These are phyloP conservation scores for Aspergillus funiculosus DNA, from an alignment of 495 filamentous ascomycete genomes.

Conservation along the genomic window DNA sequence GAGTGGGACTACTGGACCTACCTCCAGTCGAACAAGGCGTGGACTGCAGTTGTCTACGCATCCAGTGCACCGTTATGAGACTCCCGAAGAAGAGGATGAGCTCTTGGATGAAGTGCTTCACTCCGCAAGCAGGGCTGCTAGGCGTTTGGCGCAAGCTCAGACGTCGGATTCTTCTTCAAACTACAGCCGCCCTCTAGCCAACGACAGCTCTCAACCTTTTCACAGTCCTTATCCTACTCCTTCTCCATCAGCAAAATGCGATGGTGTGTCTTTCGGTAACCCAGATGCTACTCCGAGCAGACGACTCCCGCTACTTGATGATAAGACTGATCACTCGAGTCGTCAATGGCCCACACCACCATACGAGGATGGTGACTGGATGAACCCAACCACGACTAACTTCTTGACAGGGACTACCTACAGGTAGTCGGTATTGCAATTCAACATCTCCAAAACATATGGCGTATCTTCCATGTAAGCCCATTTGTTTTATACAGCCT, in stretches of 20 bases:
- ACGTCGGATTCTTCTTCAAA: constrained; percentile 36
- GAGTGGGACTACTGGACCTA: constrained; percentile 51
- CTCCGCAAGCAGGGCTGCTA: constrained; percentile 53
- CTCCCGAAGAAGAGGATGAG: constrained; percentile 94
- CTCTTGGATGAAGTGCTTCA: constrained; percentile 76
- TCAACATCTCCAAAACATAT: constrained; percentile 7
- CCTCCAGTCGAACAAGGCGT: constrained; percentile 78
- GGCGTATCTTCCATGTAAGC: constrained; percentile 11
- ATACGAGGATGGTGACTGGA: constrained; percentile 86
- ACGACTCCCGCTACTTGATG: constrained; percentile 51
- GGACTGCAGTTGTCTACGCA: constrained; percentile 71
- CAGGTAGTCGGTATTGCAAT: constrained; percentile 30
- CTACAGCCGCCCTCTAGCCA: constrained; percentile 45
- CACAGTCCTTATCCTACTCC: constrained; percentile 87
- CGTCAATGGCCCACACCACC: constrained; percentile 95
- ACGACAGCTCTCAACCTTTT: constrained; percentile 48
- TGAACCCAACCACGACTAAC: constrained; percentile 68
- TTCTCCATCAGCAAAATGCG: constrained; percentile 78
- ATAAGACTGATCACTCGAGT: constrained; percentile 52
- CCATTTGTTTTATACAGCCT: constrained; percentile 15
- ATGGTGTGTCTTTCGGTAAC: constrained; percentile 61
- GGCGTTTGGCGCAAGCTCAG: constrained; percentile 46
- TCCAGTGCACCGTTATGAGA: constrained; percentile 76
- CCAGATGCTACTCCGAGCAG: constrained; percentile 44
- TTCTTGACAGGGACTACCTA: constrained; percentile 57